Evolutionary conservation across 176 grass and related monocot genomes (phyloP).

Genomic region (Ananas comosus): DNA sequence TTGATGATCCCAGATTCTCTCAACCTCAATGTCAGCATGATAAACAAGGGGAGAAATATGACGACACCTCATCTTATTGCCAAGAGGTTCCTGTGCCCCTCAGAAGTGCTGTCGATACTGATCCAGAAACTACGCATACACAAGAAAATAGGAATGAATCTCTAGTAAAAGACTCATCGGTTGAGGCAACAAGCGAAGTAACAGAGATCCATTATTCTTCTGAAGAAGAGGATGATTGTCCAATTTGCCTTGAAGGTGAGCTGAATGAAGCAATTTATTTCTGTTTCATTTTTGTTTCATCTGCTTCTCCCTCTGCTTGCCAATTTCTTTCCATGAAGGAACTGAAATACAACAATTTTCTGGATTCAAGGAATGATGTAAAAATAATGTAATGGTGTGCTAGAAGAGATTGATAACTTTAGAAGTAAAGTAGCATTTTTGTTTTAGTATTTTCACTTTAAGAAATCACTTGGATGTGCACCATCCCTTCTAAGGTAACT

Average conservation of each 20-base stretch:
- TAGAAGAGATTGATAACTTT: no score
- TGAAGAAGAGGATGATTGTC: not conserved
- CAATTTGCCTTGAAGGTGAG: not conserved
- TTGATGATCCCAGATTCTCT: slow-evolving; percentile 27
- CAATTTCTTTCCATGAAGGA: no score
- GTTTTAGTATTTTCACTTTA: no score
- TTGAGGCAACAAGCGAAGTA: not conserved
- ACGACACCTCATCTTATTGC: not conserved
- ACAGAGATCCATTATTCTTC: not conserved
- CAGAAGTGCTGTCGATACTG: not conserved
- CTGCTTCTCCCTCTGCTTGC: not conserved
- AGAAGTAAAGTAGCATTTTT: no score
- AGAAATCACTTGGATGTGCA: no score
- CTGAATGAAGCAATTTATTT: not conserved
- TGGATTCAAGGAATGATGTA: no score
- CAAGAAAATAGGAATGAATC: not conserved
- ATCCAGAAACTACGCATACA: not conserved
- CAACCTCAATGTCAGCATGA: not conserved
- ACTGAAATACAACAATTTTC: no score
- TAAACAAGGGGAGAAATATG: not conserved
- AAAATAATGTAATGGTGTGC: no score
- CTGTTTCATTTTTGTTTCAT: not conserved
- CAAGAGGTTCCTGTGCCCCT: not conserved
- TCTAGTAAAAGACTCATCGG: not conserved
- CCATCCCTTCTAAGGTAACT: no score